Base-by-base conservation (phyloP, 805 yeast genomes). In the Candida gorgasii region DNA sequence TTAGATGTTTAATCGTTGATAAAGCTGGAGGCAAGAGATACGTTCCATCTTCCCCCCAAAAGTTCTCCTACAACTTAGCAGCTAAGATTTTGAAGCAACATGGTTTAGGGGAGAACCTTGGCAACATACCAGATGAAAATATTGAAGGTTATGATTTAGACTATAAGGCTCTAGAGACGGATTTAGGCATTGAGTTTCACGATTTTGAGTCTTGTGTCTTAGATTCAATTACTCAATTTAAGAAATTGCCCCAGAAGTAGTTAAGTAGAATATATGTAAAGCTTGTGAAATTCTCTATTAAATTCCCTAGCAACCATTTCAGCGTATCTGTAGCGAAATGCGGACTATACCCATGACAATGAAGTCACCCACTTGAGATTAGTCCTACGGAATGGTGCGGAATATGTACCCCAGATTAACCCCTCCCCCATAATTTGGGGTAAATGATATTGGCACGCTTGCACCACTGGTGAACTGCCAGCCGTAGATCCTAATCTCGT, bases 1-100 rank as follows among this genome's bases (percentile, higher is more conserved):
- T 59, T 7, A 39, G 44, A 20, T 59, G 50, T 27, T 54, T 57
- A 40, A 45, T 58, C 5, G 30, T 40, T 20, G 57, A 56, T 6
- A 51, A 54, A 15, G 61, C 61, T 18, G 54, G 62, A 6, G 55
- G 53, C 43, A 54, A 63, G 36, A 53, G 70, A 48, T 64, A 48
- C 36, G 57, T 62, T 13, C 57, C 59, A 6, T 46, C 50, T 8
- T 50, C 61, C 4, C 61, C 65, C 7, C 55, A 56, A 41, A 62
- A 59, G 44, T 59, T 61, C 36, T 55, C 63, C 2, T 57, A 59
- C 35, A 55, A 48, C 23, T 52, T 58, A 44, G 59, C 60, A 16
- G 63, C 63, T 13, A 54, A 58, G 37, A 50, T 61, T 15, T 57
- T 61, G 43, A 49, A 53, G 16, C 50, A 53, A 2, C 48, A 62